Evolutionary conservation across 2,329 filamentous ascomycete genomes (phyloP), one percentile per base, ranked within the genome.

Genomic region (Calonectria pseudoturangicola): DNA sequence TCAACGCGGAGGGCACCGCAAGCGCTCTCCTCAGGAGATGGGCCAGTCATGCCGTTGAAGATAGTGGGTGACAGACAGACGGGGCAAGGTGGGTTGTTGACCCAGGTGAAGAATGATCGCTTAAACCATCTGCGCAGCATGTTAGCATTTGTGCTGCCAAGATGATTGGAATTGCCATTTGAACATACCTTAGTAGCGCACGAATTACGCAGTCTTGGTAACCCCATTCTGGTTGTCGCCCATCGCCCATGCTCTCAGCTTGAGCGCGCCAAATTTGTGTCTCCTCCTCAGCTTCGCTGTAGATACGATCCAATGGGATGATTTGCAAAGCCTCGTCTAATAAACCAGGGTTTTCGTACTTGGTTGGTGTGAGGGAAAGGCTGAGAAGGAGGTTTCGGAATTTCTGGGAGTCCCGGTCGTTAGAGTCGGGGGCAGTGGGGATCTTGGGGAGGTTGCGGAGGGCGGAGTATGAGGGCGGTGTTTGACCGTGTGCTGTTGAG

Each of bases 191-290:
- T 81, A 98, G 88, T 75, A 98, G 88, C 73, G 96, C 95, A 77
- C 94, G 91, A 81, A 98, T 93, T 68, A 98, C 95, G 83, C 96
- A 99, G 85, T 99, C 97, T 84, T 98, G 96, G 82, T 98, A 98
- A 70, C 96, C 96, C 96, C 96, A 98, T 87, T 95, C 93, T 2
- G 96, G 91, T 83, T 94, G 93, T 76, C 92, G 90, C 68, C 93
- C 94, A 70, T 94, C 92, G 25, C 94, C 94, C 86, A 98, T 92
- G 77, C 95, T 98, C 82, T 94, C 94, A 39, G 96, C 96, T 84
- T 98, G 93, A 41, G 95, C 97, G 81, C 94, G 92, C 78, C 98
- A 88, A 36, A 98, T 92, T 82, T 98, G 95, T 76, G 91, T 92
- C 85, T 98, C 96, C 83, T 98, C 96, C 83, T 98, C 95, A 66